Base-by-base conservation (phyloP, 257 asterid species). In the Jaltomata sinuosa region DNA sequence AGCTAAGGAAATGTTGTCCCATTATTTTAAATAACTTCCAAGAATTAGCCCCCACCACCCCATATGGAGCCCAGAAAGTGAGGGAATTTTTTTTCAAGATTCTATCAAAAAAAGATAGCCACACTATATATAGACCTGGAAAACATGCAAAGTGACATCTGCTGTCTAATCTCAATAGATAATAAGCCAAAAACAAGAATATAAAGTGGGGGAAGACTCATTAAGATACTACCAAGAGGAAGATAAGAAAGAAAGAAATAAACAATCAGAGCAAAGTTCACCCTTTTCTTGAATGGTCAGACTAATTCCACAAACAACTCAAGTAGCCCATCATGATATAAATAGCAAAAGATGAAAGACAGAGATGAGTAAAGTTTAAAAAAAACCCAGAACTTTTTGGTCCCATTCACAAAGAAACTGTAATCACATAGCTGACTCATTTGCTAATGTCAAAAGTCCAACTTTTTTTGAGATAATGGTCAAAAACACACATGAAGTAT, bases 1-100 rank as follows among this genome's bases (percentile, higher is more conserved):
- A 89, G 85, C 88, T 83, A 88, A 89, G 86, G 88, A 87, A 87
- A 87, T 72, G 90, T 78, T 86, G 96, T 89, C 94, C 85, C 89
- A 83, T 83, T 85, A 69, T 83, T 85, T 72, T 57, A 21, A 61
- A 79, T 31, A 86, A 21, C 67, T 82, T 85, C 91, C 91, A 91
- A 89, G 88, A 81, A 83, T 34, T 82, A 84, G 36, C 0, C 8
- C 90, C 62, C 83, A 10, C 86, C 67, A 25, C 90, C 61, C 82
- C 52, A 87, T 78, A 87, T 90, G 95, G 93, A 92, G 94, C 93
- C 97, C 93, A 89, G 87, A 68, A 69, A 72, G 31, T 59, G 78
- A 81, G 54, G 74, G 45, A 83, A 85, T 84, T 18, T 18, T 9
- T 9, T 21, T 19, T 87, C 90, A 83, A 88, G 89, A 84, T 84